Evolutionary conservation across 2,329 filamentous ascomycete genomes (phyloP).

Genomic region (Apiospora saccharicola): DNA sequence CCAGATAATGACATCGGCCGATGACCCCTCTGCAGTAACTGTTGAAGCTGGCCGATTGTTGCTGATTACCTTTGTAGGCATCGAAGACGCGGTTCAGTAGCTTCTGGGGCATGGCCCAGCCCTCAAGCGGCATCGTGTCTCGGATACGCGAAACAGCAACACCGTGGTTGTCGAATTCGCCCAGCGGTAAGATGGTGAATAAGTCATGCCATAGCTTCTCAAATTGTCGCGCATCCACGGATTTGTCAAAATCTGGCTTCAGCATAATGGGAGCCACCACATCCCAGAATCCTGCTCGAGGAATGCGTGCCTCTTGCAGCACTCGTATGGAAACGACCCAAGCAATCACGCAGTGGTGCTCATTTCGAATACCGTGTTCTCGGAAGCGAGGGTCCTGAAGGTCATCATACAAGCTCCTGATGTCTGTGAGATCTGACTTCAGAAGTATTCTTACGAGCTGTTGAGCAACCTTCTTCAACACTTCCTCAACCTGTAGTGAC

Average conservation of each 20-base stretch:
- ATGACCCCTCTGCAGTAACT: constrained; percentile 68
- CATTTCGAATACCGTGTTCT: constrained; percentile 59
- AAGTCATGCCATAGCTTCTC: constrained; percentile 66
- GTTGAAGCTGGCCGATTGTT: constrained; percentile 69
- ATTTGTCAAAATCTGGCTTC: constrained; percentile 42
- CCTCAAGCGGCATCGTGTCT: constrained; percentile 54
- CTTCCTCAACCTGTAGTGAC: constrained; percentile 55
- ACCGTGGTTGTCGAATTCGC: constrained; percentile 65
- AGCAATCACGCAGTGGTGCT: constrained; percentile 54
- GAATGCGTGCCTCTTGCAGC: constrained; percentile 58
- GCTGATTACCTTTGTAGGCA: constrained; percentile 62
- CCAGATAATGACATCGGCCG: constrained; percentile 67
- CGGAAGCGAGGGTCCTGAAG: constrained; percentile 54
- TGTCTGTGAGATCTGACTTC: constrained; percentile 48
- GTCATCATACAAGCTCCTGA: constrained; percentile 56
- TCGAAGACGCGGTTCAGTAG: constrained; percentile 64
- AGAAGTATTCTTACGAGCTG: constrained; percentile 51
- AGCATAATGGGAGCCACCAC: constrained; percentile 55
- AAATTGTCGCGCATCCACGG: constrained; percentile 54
- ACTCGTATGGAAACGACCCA: constrained; percentile 67
- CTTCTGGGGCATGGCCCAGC: constrained; percentile 67
- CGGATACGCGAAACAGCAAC: constrained; percentile 51
- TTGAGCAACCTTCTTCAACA: constrained; percentile 53
- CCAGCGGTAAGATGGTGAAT: constrained; percentile 67
- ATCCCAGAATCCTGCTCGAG: constrained; percentile 67